A percentile compares a stretch with the other conserved stretches of the same genome.
Conservation (phyloP, 306 rosid genomes). For the Amphicarpaea edgeworthii region DNA sequence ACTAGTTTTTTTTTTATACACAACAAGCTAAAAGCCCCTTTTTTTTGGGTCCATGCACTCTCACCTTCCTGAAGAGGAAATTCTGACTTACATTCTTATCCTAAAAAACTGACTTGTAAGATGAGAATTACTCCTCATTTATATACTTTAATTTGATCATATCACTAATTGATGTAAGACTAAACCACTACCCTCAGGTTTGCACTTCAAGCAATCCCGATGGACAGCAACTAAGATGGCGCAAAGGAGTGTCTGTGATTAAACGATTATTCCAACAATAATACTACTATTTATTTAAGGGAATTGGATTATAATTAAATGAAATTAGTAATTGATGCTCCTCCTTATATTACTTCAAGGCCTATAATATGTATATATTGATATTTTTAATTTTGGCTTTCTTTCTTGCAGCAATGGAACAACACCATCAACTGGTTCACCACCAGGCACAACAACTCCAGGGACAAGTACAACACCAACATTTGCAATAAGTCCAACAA, state of each 20-base stretch:
- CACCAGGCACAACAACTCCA: constrained; percentile 32
- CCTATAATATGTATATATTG: not conserved
- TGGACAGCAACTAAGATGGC: too few relatives aligned
- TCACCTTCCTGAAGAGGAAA: not conserved
- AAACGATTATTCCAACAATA: too few relatives aligned
- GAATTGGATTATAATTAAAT: too few relatives aligned
- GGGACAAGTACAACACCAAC: constrained; percentile 36
- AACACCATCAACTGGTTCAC: constrained; percentile 27
- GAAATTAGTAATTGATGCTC: not conserved
- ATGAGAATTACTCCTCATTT: too few relatives aligned
- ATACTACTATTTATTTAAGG: too few relatives aligned
- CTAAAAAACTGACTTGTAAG: too few relatives aligned
- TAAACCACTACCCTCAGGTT: too few relatives aligned
- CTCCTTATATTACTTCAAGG: constrained; percentile 4
- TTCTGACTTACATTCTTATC: constrained; percentile 3
- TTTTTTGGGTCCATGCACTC: not conserved
- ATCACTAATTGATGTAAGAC: too few relatives aligned
- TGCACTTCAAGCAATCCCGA: too few relatives aligned
- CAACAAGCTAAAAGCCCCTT: constrained; percentile 19
- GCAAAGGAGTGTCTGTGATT: too few relatives aligned
- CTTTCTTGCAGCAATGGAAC: constrained; percentile 53
- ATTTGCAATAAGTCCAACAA: constrained; percentile 74
- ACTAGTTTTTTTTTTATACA: not conserved
- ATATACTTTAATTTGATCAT: too few relatives aligned
- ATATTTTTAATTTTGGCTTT: not conserved